Evolutionary conservation across 345 rosid species (phyloP), one percentile per base, ranked within the genome.

Genomic region (Euphorbia peplus): DNA sequence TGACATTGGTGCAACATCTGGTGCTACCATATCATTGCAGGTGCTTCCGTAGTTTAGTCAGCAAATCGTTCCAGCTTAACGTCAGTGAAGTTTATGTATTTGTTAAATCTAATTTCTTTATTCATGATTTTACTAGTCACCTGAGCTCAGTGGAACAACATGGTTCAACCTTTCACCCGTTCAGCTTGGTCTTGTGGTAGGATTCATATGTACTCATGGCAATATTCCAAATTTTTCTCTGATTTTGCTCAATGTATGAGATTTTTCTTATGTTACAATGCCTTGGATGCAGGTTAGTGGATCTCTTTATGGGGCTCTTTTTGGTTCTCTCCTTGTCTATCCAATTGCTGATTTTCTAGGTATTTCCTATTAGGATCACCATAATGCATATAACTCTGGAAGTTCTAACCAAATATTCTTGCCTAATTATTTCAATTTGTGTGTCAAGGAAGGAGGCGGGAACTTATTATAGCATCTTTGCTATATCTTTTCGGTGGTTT

Each of bases 1-100:
- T 77, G 98, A 93, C 80, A 93, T 93, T 74, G 98, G 97, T 61
- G 98, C 99, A 52, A 95, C 96, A 41, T 91, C 96, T 11, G 97
- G 99, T 59, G 97, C 97, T 66, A 66, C 97, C 30, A 59, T 95
- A 80, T 91, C 96, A 15, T 75, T 91, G 77, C 96, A 95, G 99
- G 95, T 88, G 65, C 67, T 63, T 59, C 29, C 41, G 14, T 24
- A 5, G 4, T 69, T 50, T 22, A 41, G 35, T 63, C 1, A 57
- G 18, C 12, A 46, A 4, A 13, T 28, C 29, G 32, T 28, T 66
- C 21, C 8, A 15, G 46, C 22, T 52, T 28, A 24, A 11, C 19
- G 19, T 18, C 12, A 8, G 35, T 22, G 48, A 6, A 10, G 12
- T 35, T 6, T 18, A 58, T 59, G 6, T 63, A 15, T 25, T 24